Base-by-base conservation (phyloP, 2,329 filamentous ascomycete genomes). In the Rachicladosporium sp. region DNA sequence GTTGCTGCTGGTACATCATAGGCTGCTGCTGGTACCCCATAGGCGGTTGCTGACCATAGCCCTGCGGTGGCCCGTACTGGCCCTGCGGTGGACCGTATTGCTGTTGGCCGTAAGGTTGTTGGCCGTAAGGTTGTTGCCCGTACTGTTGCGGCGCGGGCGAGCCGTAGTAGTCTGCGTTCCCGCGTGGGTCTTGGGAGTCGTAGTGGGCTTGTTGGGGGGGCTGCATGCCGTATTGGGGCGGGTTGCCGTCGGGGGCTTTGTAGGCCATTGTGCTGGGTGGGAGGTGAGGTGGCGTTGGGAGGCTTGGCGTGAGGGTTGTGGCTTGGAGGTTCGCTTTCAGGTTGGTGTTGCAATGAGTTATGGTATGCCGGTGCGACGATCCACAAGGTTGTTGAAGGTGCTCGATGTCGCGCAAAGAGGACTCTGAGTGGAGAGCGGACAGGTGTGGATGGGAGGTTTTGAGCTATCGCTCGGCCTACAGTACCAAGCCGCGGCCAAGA, bases 11-110 rank as follows among this genome's bases (percentile, higher is more conserved):
- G 36, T 53, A 63, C 34, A 52, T 55, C 36, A 56, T 51, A 3
- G 48, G 49, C 30, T 57, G 59, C 38, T 57, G 59, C 38, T 57
- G 58, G 43, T 65, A 65, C 40, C 60, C 57, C 59, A 61, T 61
- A 3, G 43, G 48, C 30, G 46, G 50, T 33, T 48, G 44, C 34
- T 45, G 45, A 27, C 39, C 37, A 31, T 46, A 46, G 32, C 35
- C 31, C 15, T 40, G 43, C 33, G 13, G 11, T 9, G 31, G 31
- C 10, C 23, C 23, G 23, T 27, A 27, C 23, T 42, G 36, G 15
- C 29, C 33, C 4, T 34, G 33, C 12, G 29, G 36, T 5, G 11
- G 21, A 10, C 40, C 40, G 21, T 38, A 38, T 31, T 37, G 37
- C 12, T 42, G 30, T 4, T 41, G 29, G 10, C 40, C 40, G 23